Base-by-base conservation (phyloP, 768 basidiomycete genomes). In the Boletus patriciae region DNA sequence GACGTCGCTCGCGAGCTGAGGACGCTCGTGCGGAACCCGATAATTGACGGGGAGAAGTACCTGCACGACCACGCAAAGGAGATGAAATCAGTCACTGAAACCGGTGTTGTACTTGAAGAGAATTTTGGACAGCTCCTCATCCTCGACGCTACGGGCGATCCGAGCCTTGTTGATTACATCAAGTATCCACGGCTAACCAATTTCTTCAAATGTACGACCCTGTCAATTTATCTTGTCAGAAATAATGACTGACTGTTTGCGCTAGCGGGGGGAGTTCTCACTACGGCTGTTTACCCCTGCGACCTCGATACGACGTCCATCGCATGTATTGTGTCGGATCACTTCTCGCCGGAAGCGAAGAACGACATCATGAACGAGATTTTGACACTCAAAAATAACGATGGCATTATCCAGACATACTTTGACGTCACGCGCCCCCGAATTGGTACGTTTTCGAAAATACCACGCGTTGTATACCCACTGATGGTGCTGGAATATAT, bases 351-450 rank as follows among this genome's bases (percentile, higher is more conserved):
- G 0, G 64, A 53, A 27, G 58, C 51, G 13, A 65, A 65, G 45
- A 55, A 66, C 42, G 61, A 57, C 25, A 66, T 66, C 48, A 66
- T 66, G 61, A 10, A 66, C 9, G 61, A 65, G 36, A 65, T 60
- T n/a, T 38, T 57, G 46, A 47, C 53, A 1, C 29, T 66, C 25
- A 66, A 44, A 23, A 60, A 54, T 3, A 50, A 55, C 13, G 65
- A 67, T 15, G 62, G 62, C 6, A 67, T 66, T 10, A 54, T 67
- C 34, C 59, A 64, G n/a, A n/a, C n/a, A n/a, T n/a, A n/a, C n/a
- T n/a, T n/a, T n/a, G n/a, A n/a, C n/a, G n/a, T n/a, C n/a, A n/a
- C n/a, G n/a, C n/a, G n/a, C n/a, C n/a, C n/a, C n/a, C n/a, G n/a
- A n/a, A n/a, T n/a, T n/a, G n/a, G 65, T 66, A 44, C 7, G 65